Conservation (phyloP, 768 basidiomycete genomes). For the Mrakia gelida region DNA sequence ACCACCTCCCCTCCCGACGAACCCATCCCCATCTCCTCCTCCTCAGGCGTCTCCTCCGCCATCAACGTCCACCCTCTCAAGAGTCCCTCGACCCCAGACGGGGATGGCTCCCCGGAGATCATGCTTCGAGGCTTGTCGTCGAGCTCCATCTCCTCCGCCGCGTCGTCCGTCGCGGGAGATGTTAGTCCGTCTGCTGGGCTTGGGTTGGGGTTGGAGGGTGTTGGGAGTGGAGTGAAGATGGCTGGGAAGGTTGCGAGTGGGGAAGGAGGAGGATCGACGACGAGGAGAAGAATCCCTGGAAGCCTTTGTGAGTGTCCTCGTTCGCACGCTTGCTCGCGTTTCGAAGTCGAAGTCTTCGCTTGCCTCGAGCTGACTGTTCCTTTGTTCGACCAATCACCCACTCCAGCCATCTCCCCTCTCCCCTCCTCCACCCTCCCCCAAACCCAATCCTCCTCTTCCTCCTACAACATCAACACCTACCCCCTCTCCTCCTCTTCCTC, state of each 20-base stretch:
- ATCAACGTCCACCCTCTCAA: neutral
- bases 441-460: neutral
- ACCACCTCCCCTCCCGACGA: neutral
- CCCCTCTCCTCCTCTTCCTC: neutral
- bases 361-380: neutral
- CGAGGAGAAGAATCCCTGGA: neutral
- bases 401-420: slow-evolving; percentile 1
- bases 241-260: neutral
- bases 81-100: neutral
- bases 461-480: neutral
- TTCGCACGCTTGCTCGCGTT: too few species aligned
- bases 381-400: neutral
- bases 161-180: neutral
- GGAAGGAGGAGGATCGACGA: neutral
- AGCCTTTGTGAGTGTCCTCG: neutral
- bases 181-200: neutral
- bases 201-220: neutral
- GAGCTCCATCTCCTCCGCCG: neutral
- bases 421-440: neutral
- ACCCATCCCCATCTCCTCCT: neutral
- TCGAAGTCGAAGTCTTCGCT: neutral
- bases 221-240: neutral
- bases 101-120: neutral
- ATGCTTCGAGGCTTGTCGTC: neutral
- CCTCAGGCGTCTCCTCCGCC: neutral